Evolutionary conservation across 352 stramenopile genomes (phyloP).

Genomic region (Elongisporangium anandrum): DNA sequence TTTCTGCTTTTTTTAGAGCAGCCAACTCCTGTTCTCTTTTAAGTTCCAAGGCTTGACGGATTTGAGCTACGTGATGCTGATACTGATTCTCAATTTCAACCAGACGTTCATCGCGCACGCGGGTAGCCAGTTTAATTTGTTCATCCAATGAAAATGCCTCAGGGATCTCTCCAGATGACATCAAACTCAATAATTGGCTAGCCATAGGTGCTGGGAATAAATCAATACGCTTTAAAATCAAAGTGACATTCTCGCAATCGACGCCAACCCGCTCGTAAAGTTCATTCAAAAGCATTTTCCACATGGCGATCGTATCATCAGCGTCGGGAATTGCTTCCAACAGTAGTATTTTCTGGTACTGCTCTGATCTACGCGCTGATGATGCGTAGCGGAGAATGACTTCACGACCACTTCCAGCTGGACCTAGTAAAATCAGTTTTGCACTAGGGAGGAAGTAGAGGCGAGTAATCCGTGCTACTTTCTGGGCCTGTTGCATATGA

Average conservation of each 20-base stretch:
- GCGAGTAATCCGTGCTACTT: conserved; percentile 35
- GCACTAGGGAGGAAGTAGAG: conserved; percentile 29
- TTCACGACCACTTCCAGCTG: conserved; percentile 22
- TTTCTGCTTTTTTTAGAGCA: conserved; percentile 23
- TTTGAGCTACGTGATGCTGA: conserved; percentile 16
- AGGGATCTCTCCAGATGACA: conserved; percentile 56
- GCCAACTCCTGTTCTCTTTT: conserved; percentile 22
- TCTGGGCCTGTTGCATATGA: conserved; percentile 17
- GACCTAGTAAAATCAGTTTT: conserved; percentile 30
- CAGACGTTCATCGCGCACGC: conserved; percentile 59
- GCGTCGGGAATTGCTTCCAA: background rate
- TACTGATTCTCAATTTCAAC: conserved; percentile 45
- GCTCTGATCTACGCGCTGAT: conserved; percentile 7
- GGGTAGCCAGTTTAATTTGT: conserved; percentile 53
- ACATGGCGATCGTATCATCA: conserved; percentile 12
- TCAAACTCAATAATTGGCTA: conserved; percentile 42
- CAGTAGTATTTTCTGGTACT: conserved; percentile 14
- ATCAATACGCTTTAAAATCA: conserved; percentile 49
- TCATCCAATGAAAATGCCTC: conserved; percentile 55
- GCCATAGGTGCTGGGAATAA: conserved; percentile 26
- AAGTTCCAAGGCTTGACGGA: conserved; percentile 24
- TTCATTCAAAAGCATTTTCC: conserved; percentile 35
- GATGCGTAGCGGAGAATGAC: conserved; percentile 37
- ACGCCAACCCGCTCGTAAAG: conserved; percentile 55
- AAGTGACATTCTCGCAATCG: conserved; percentile 44